phyloP scores from a whole-genome alignment of 345 rosid species.

The Salix arbutifolia region DNA sequence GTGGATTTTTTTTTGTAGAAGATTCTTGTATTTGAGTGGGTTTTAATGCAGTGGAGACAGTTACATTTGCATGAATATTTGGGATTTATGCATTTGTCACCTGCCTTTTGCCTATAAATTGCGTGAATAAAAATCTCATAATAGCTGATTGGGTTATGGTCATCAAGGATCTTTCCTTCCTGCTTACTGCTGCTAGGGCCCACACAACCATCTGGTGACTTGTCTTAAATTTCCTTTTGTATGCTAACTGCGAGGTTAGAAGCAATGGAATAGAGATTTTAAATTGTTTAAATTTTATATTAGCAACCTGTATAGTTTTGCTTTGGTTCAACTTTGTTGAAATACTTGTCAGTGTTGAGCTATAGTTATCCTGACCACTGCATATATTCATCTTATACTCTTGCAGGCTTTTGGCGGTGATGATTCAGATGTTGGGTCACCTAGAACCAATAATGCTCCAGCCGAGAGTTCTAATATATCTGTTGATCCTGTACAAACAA shows the following conservation, averaged over 20 bases:
- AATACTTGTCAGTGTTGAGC: background rate
- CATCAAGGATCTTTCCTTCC: background rate
- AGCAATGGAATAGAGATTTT: background rate
- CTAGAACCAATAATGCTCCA: slow-evolving; percentile 42
- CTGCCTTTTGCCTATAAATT: background rate
- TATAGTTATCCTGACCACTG: slow-evolving; percentile 4
- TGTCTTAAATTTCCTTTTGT: background rate
- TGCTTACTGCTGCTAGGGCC: background rate
- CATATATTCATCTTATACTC: slow-evolving; percentile 11
- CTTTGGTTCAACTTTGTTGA: background rate
- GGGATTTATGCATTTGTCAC: background rate
- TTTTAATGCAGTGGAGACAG: background rate
- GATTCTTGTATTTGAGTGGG: background rate
- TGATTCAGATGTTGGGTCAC: slow-evolving; percentile 74
- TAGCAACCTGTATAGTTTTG: background rate
- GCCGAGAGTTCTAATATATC: slow-evolving; percentile 43
- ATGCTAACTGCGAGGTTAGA: background rate
- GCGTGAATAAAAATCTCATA: background rate
- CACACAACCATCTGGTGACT: background rate
- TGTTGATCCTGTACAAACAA: slow-evolving; percentile 34
- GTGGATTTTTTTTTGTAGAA: background rate
- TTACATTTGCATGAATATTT: background rate
- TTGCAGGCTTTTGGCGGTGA: slow-evolving; percentile 81
- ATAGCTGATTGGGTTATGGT: background rate
- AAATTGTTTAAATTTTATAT: background rate